Percentiles rank a stretch among this genome's conserved stretches.
phyloP scores from a whole-genome alignment of 495 filamentous ascomycete species.

The Pyronema domesticum region DNA sequence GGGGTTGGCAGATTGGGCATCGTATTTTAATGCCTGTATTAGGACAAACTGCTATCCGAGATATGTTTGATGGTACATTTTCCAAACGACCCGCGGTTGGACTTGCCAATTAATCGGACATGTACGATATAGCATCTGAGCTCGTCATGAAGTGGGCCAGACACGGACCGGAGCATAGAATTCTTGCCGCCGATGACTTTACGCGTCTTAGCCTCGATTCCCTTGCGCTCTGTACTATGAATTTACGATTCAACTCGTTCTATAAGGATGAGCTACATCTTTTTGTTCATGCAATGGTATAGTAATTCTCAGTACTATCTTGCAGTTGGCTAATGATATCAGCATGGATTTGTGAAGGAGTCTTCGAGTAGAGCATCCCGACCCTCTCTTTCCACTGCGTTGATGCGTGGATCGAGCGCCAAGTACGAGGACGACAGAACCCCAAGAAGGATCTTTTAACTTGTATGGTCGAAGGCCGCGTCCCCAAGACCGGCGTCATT shows the following conservation, averaged over 20 bases:
- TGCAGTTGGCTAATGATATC: too few species aligned
- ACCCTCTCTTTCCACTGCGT: constrained; percentile 34
- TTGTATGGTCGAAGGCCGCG: constrained; percentile 49
- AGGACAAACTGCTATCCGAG: constrained; percentile 48
- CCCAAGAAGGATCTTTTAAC: constrained; percentile 53
- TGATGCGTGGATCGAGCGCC: constrained; percentile 35
- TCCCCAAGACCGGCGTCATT: constrained; percentile 48
- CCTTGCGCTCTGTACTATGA: constrained; percentile 56
- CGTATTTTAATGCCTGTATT: constrained; percentile 53
- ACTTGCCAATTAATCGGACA: constrained; percentile 28
- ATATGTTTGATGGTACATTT: constrained; percentile 39
- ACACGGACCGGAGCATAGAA: constrained; percentile 36
- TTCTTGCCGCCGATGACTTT: constrained; percentile 51
- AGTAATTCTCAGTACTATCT: too few species aligned
- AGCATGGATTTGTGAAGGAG: too few species aligned
- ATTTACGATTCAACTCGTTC: constrained; percentile 57
- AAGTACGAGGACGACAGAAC: constrained; percentile 40
- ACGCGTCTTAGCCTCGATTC: constrained; percentile 58
- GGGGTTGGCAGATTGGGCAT: constrained; percentile 56
- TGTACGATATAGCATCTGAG: constrained; percentile 56
- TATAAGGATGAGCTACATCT: constrained; percentile 49
- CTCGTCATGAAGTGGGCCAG: constrained; percentile 62
- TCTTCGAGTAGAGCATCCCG: constrained; percentile 34
- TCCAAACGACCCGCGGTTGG: not conserved
- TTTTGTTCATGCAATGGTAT: constrained; percentile 47